Evolutionary conservation across 83 land plant species (phyloP), one percentile per base, ranked within the genome.

Genomic region (Larix sibirica): DNA sequence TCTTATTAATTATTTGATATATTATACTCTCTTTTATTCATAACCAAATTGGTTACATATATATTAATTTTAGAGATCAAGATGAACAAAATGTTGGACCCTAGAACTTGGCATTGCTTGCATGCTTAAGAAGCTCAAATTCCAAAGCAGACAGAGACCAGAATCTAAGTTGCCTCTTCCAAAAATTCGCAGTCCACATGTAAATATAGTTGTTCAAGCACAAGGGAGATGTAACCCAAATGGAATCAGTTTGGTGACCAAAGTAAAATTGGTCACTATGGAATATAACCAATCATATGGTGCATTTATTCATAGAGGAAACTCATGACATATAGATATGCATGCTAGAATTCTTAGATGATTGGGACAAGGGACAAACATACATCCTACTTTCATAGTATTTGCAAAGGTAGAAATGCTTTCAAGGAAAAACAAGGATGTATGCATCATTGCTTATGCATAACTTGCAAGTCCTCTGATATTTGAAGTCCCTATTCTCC

Each of bases 321-420:
- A 85, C 36, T 88, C 83, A 88, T 10, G 86, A 83, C 88, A 88
- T 80, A 83, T 88, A 86, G 26, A 88, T 83, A 64, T 88, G 81
- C 40, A 88, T 75, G 21, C 88, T 86, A 17, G 86, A 83, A 68
- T 26, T 86, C 61, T 86, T 88, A n/a, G 42, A 54, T 16, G 67
- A 23, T 14, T 67, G 58, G 66, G 89, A 88, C 9, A 86, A 54
- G 38, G 90, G 90, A 61, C 90, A 88, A 18, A 68, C 82, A 18
- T n/a, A 83, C 81, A 88, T 20, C 8, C 75, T 36, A 24, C 68
- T 62, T 24, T 88, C 90, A 50, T 89, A 88, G 3, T 83, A 71
- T 56, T 77, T 83, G 79, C 90, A 88, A 17, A 88, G 42, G 61
- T 86, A 88, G 2, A 88, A 81, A 60, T 88, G 90, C 75, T 89